These are phyloP conservation scores for Kwoniella shandongensis DNA, from an alignment of 768 basidiomycete species.

Conservation along the genomic window DNA sequence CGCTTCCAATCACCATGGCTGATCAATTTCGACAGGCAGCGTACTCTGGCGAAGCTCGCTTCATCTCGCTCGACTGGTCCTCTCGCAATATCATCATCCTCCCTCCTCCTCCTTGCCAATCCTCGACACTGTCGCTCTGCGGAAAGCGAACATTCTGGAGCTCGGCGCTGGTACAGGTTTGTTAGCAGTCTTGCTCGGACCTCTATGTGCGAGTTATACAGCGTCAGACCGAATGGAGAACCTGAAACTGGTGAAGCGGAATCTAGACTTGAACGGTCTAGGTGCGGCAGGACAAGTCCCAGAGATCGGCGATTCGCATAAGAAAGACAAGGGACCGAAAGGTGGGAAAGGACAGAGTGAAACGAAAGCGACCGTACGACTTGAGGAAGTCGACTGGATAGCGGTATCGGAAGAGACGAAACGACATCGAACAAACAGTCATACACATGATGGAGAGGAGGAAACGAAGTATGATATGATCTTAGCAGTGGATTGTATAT, in stretches of 20 bases:
- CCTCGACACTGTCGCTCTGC: slow-evolving; percentile 16
- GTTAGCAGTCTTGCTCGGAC: slow-evolving; percentile 36
- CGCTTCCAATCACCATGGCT: too few relatives aligned
- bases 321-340: background rate
- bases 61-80: slow-evolving; percentile 37
- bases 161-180: slow-evolving; percentile 51
- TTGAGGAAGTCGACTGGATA: slow-evolving; percentile 51
- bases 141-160: slow-evolving; percentile 36
- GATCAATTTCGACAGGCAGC: slow-evolving; percentile 32
- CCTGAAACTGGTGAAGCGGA: slow-evolving; percentile 41
- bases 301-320: background rate
- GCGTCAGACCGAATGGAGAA: slow-evolving; percentile 48
- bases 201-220: slow-evolving; percentile 34
- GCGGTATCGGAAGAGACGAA: slow-evolving; percentile 22
- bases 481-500: slow-evolving; percentile 51
- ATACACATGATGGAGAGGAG: background rate
- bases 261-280: slow-evolving; percentile 40
- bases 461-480: slow-evolving; percentile 33
- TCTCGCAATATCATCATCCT: slow-evolving; percentile 34
- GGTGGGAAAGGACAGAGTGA: background rate
- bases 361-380: slow-evolving; percentile 9
- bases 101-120: slow-evolving; percentile 17
- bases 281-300: background rate
- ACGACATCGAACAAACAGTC: background rate
- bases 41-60: slow-evolving; percentile 51